Evolutionary conservation across 129 eudicot species (phyloP).

Genomic region (Flaveria sonorensis): DNA sequence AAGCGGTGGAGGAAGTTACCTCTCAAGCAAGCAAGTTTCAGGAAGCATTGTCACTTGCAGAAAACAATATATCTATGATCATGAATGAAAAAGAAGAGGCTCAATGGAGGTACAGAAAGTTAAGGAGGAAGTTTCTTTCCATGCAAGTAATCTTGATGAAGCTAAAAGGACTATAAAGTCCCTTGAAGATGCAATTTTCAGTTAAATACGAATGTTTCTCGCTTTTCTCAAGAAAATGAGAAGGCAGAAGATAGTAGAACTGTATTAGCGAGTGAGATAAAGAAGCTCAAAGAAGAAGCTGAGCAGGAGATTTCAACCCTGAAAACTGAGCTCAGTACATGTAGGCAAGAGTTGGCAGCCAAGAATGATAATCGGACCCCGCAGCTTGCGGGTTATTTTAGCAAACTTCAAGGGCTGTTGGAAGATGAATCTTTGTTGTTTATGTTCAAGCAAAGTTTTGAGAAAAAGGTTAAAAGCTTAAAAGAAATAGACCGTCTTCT

Average conservation of each 20-base stretch:
- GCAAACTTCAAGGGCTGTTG: conserved; percentile 49
- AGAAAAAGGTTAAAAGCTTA: conserved; percentile 57
- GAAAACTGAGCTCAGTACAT: conserved; percentile 52
- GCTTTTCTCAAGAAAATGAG: conserved; percentile 58
- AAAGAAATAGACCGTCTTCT: conserved; percentile 58
- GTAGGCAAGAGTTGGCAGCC: conserved; percentile 73
- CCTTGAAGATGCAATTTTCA: conserved; percentile 70
- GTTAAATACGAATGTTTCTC: conserved; percentile 51
- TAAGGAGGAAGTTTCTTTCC: conserved; percentile 52
- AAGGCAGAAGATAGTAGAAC: conserved; percentile 47
- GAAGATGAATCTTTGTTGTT: conserved; percentile 64
- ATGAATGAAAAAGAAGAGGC: conserved; percentile 72
- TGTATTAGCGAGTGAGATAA: conserved; percentile 59
- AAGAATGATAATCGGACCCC: conserved; percentile 46
- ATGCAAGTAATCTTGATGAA: conserved; percentile 51
- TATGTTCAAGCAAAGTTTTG: conserved; percentile 47
- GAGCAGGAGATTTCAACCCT: conserved; percentile 59
- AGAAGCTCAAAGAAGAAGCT: conserved; percentile 76
- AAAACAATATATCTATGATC: conserved; percentile 50
- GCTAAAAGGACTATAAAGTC: conserved; percentile 61
- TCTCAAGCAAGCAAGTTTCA: conserved; percentile 45
- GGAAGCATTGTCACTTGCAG: conserved; percentile 63
- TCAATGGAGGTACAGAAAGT: conserved; percentile 58
- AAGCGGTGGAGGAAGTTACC: conserved; percentile 5
- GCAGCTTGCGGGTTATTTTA: conserved; percentile 55